phyloP scores from a whole-genome alignment of 805 yeast species.

The Candida oleophila region DNA sequence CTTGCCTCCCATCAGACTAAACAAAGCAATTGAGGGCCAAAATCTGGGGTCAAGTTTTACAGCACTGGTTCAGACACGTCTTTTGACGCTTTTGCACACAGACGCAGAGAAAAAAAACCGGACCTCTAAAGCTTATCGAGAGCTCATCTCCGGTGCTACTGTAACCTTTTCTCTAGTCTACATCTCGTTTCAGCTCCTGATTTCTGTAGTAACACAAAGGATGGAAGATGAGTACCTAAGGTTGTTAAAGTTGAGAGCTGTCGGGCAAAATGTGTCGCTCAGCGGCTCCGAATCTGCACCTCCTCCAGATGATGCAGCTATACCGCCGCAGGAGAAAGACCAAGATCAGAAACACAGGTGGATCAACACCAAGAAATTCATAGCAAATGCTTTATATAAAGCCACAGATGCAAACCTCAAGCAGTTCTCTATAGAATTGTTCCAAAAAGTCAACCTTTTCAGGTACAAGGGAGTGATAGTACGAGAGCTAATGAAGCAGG shows the following conservation, averaged over 20 bases:
- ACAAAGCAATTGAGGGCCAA: no score
- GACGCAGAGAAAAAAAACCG: no score
- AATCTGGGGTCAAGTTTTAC: no score
- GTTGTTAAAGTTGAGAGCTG: slow-evolving; percentile 3
- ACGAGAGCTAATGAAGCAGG: slow-evolving; percentile 56
- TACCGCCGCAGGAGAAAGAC: background rate
- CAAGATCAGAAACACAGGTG: slow-evolving; percentile 32
- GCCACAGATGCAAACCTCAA: slow-evolving; percentile 44
- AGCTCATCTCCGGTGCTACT: no score
- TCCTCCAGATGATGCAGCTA: background rate
- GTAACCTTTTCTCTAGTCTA: no score
- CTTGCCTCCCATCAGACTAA: no score
- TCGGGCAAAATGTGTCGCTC: background rate
- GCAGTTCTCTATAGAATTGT: slow-evolving; percentile 47
- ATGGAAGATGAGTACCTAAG: slow-evolving; percentile 1
- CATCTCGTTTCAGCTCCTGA: no score
- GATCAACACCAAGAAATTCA: slow-evolving; percentile 40
- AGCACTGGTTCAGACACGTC: no score
- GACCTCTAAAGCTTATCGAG: no score
- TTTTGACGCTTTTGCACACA: no score
- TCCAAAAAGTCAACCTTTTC: slow-evolving; percentile 51
- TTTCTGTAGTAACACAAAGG: no score
- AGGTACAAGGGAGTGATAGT: slow-evolving; percentile 63
- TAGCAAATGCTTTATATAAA: slow-evolving; percentile 37
- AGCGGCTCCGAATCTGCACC: background rate